These are phyloP conservation scores for Colletotrichum lupini DNA, from an alignment of 2,329 filamentous ascomycete species.

Conservation along the genomic window DNA sequence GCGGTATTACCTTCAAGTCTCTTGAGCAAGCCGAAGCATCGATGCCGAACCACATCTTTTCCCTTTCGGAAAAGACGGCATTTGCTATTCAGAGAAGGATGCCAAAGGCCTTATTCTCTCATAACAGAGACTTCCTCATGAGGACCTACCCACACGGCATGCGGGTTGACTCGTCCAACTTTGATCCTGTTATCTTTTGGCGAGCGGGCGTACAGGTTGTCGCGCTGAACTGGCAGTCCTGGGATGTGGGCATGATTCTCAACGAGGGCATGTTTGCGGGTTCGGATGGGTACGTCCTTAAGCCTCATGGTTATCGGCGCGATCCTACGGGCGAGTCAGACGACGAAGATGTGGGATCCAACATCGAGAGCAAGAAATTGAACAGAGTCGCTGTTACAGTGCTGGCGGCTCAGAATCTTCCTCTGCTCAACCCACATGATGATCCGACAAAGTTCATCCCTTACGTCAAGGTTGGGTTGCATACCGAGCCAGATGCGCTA, in stretches of 20 bases:
- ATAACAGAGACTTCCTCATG: constrained; percentile 87
- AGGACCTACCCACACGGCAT: constrained; percentile 89
- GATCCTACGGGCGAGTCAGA: neutral
- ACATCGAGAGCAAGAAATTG: constrained; percentile 67
- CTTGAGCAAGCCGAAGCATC: constrained; percentile 76
- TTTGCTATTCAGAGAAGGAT: constrained; percentile 67
- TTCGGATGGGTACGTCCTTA: constrained; percentile 84
- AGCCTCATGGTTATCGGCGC: constrained; percentile 70
- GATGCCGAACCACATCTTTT: constrained; percentile 78
- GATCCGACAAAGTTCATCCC: constrained; percentile 72
- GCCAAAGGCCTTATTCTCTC: constrained; percentile 71
- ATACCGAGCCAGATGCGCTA: constrained; percentile 72
- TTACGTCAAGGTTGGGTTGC: constrained; percentile 86
- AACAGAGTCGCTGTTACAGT: constrained; percentile 72
- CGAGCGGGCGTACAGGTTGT: constrained; percentile 89
- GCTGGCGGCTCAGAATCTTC: constrained; percentile 80
- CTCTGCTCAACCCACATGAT: constrained; percentile 66
- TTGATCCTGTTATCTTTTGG: constrained; percentile 89
- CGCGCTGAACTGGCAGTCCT: constrained; percentile 92
- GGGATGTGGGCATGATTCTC: constrained; percentile 94
- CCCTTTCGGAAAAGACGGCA: constrained; percentile 72
- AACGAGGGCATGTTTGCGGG: constrained; percentile 93
- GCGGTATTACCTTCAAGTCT: constrained; percentile 83
- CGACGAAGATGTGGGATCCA: constrained; percentile 48
- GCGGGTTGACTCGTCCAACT: constrained; percentile 84